A percentile compares a stretch with the other conserved stretches of the same genome.
These are phyloP conservation scores for Beta macrorhiza DNA, from an alignment of 179 eudicot species.

Conservation along the genomic window DNA sequence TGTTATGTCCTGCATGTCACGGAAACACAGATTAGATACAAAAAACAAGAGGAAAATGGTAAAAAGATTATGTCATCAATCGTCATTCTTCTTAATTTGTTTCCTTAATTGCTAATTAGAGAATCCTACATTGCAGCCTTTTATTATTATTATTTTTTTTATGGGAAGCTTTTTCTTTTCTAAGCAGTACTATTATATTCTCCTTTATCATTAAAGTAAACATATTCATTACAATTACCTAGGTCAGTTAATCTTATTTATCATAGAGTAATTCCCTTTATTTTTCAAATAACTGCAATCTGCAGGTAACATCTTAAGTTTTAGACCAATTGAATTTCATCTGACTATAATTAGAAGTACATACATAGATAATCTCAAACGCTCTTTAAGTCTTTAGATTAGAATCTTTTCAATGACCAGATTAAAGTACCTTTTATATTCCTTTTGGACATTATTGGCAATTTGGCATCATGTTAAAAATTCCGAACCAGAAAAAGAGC, in stretches of 20 bases:
- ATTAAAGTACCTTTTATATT: not conserved
- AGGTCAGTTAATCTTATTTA: not conserved
- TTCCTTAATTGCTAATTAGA: slow-evolving; percentile 3
- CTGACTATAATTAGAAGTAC: not conserved
- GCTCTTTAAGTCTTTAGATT: not conserved
- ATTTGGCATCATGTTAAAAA: not conserved
- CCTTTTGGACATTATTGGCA: no score
- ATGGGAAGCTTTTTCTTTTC: not conserved
- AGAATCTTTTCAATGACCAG: not conserved
- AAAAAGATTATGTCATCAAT: not conserved
- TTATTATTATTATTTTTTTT: not conserved
- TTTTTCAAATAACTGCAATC: not conserved
- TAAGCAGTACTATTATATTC: no score
- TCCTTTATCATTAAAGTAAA: no score
- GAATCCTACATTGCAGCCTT: not conserved
- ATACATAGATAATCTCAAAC: not conserved
- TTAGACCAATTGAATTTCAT: not conserved
- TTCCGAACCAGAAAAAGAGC: not conserved
- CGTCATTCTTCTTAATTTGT: slow-evolving; percentile 8
- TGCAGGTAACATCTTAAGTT: not conserved
- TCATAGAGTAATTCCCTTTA: no score
- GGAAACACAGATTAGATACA: not conserved
- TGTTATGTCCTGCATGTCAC: slow-evolving; percentile 12
- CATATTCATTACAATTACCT: not conserved
- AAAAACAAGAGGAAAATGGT: slow-evolving; percentile 8